Percentiles rank a stretch among this genome's conserved stretches.
These are phyloP conservation scores for Entoloma clypeatum DNA, from an alignment of 1,284 basidiomycete species.

Conservation along the genomic window DNA sequence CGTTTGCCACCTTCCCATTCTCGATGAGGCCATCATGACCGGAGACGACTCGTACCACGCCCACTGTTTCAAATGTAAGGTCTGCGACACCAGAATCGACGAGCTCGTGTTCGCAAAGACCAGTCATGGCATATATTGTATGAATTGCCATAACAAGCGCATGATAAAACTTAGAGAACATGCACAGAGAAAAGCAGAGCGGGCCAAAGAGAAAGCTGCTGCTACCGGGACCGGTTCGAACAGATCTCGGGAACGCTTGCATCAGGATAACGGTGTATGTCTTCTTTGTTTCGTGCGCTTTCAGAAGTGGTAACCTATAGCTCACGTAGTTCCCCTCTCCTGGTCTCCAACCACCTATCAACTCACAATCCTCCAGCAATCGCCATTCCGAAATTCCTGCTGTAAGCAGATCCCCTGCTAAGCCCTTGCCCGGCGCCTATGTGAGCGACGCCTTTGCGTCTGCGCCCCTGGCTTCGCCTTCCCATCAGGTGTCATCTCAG, in stretches of 20 bases:
- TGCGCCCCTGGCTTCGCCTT: constrained; percentile 16
- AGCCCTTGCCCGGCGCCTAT: constrained; percentile 27
- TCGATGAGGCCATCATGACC: constrained; percentile 98
- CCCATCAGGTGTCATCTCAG: constrained; percentile 18
- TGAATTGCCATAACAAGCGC: constrained; percentile 96
- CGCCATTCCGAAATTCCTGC: constrained; percentile 20
- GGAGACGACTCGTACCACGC: constrained; percentile 99
- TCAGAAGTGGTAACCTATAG: constrained; percentile 3
- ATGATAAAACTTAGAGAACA: constrained; percentile 90
- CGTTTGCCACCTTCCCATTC: constrained; percentile 86
- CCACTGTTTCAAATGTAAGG: constrained; percentile 96
- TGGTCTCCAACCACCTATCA: constrained; percentile 14
- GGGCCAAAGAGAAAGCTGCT: constrained; percentile 37
- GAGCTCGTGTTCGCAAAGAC: constrained; percentile 99
- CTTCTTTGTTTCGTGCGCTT: constrained; percentile 8
- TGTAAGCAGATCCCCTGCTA: constrained; percentile 24
- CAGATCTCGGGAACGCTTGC: constrained; percentile 40
- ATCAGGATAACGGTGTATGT: constrained; percentile 40
- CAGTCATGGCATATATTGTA: constrained; percentile 97
- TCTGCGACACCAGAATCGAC: constrained; percentile 92
- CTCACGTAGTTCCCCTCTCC: constrained; percentile 8
- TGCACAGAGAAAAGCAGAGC: constrained; percentile 71
- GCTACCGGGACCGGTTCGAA: constrained; percentile 40
- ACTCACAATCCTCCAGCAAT: constrained; percentile 20
- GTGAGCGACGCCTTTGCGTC: constrained; percentile 34